Base-by-base conservation (phyloP, 331 rosid genomes). In the Telfairia occidentalis region DNA sequence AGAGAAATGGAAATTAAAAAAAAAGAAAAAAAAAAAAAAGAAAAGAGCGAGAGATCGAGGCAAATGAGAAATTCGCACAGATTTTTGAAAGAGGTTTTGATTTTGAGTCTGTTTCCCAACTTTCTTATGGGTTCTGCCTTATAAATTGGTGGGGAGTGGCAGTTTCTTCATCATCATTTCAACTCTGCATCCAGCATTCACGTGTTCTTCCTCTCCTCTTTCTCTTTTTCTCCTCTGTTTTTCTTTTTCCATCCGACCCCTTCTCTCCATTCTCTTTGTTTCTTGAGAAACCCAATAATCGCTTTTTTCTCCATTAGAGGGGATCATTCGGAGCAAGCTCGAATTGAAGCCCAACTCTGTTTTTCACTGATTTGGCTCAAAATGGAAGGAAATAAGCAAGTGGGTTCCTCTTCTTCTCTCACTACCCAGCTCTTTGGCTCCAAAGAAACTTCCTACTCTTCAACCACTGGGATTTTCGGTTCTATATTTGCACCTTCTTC, bases 381-480 rank as follows among this genome's bases (percentile, higher is more conserved):
- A 82, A 94, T 91, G 98, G 98, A 90, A 52, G 98, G 87, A 70
- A 87, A 72, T 15, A 90, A 87, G 66, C 72, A 84, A 77, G 38
- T 73, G 26, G 86, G 80, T 75, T 89, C 98, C 32, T 78, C 89
- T 53, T 55, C 79, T 65, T 85, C 98, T 64, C 89, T 87, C 83
- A 86, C 96, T 77, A 81, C 84, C 82, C 92, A 94, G 75, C 87
- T 87, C 60, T 91, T 91, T 73, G 98, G 89, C 9, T 85, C 92
- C 43, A 81, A 78, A 35, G 87, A 86, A 7, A 48, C 15, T 64
- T 78, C 89, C 5, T 84, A 88, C 5, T 70, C 96, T 71, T 79
- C 86, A 7, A 75, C 53, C 54, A 24, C 92, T 53, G 95, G 90
- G 77, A 86, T 89, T 80, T 91, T 94, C 50, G 90, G 85, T 2